Conservation (phyloP, 768 basidiomycete species). For the Amanita fuliginea region DNA sequence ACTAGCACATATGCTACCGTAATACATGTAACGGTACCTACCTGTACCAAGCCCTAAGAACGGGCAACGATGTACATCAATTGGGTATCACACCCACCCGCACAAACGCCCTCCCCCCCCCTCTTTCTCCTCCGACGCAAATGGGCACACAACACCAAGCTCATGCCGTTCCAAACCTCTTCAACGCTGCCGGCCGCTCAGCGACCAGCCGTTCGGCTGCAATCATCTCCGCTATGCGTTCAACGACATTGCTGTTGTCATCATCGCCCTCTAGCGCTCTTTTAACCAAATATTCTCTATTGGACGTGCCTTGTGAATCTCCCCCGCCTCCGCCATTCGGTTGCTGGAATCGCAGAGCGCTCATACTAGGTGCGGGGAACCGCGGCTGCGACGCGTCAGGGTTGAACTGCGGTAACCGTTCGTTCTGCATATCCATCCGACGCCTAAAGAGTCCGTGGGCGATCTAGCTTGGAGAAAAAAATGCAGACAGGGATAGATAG, state of each 20-base stretch:
- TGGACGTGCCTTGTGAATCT: constrained; percentile 14
- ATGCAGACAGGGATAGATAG: no score
- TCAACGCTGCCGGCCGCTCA: constrained; percentile 41
- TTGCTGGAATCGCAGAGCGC: constrained; percentile 2
- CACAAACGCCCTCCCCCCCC: neutral
- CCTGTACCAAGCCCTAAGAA: no score
- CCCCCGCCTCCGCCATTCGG: neutral
- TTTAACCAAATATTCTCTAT: constrained; percentile 60
- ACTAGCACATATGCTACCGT: no score
- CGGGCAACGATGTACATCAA: no score
- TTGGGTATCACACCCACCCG: neutral
- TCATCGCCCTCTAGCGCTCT: constrained; percentile 50
- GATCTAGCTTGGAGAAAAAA: neutral
- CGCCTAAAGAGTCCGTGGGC: constrained; percentile 30
- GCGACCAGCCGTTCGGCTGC: constrained; percentile 37
- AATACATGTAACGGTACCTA: no score
- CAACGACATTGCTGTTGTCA: constrained; percentile 32
- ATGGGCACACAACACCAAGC: no score
- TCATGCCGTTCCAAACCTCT: constrained; percentile 51
- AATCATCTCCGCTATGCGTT: constrained; percentile 52
- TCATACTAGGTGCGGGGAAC: constrained; percentile 55
- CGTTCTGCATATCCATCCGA: constrained; percentile 62
- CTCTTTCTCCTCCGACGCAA: neutral
- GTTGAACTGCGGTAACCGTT: constrained; percentile 56
- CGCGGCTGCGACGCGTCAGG: constrained; percentile 20